Evolutionary conservation across 805 yeast genomes (phyloP), one percentile per base, ranked within the genome.

Genomic region (Brettanomyces anomalus): DNA sequence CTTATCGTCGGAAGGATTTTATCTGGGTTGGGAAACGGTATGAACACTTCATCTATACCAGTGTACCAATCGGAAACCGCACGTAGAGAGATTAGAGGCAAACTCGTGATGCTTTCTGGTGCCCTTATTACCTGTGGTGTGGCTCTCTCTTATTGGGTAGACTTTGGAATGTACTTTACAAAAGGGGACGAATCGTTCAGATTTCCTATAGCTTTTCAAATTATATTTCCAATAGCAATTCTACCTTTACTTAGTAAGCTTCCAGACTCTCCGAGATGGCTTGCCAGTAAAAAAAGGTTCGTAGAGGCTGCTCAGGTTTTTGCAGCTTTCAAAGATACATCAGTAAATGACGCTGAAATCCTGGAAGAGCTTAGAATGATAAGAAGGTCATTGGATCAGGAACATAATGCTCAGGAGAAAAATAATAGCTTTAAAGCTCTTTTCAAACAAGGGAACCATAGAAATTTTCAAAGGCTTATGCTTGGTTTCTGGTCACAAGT

Each of bases 251-350:
- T 55, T 4, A 26, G 47, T 5, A 48, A 46, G 18, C 40, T 47
- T 18, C 73, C 75, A 4, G 73, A 70, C 49, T 63, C 70, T 11
- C 75, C 75, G 19, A 58, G 74, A 52, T 67, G 72, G 71, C 50
- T 67, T 16, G 44, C 51, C 34, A 57, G 65, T 31, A 64, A 62
- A 47, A 72, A 69, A 11, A 61, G 64, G 46, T 42, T 51, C 33
- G 72, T 66, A 1, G 63, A 72, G 46, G 79, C 78, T 15, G 57
- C 66, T 42, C 49, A 46, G 4, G 57, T 72, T 32, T 62, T 76
- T 49, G 55, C 62, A 50, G 64, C 65, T 16, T 62, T 74, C 46
- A 65, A 68, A 42, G 72, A 64, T 10, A 37, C 46, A 3, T 34
- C 46, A 2, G 39, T 46, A 3, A 47, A 52, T 18, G 49, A 51